These are phyloP conservation scores for Cylindrotheca fusiformis DNA, from an alignment of 108 stramenopile genomes.

Conservation along the genomic window DNA sequence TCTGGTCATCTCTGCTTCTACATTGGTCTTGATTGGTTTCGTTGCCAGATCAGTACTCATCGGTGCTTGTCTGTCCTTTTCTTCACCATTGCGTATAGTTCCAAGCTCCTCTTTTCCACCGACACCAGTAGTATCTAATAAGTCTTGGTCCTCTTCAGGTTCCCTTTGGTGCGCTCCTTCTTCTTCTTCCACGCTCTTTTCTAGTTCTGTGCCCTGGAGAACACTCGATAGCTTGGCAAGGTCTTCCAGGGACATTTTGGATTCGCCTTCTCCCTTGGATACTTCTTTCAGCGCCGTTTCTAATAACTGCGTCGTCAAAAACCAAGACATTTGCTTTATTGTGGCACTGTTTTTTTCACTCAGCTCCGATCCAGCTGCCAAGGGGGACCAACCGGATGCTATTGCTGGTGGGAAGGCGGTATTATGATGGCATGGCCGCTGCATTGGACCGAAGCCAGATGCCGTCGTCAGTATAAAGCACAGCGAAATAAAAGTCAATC, in stretches of 20 bases:
- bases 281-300: slow-evolving; percentile 20
- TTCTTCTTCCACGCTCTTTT: too few species aligned
- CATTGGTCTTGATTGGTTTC: too few species aligned
- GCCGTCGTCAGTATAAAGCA: not conserved
- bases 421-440: not conserved
- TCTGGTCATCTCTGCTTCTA: too few species aligned
- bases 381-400: not conserved
- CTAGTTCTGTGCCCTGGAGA: slow-evolving; percentile 1
- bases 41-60: too few species aligned
- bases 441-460: not conserved
- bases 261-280: slow-evolving; percentile 14
- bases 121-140: too few species aligned
- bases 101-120: too few species aligned
- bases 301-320: slow-evolving; percentile 11
- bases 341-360: not conserved
- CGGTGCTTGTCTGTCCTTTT: too few species aligned
- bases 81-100: too few species aligned
- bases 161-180: too few species aligned
- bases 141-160: too few species aligned
- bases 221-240: slow-evolving; percentile 5
- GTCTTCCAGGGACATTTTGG: slow-evolving; percentile 16
- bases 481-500: too few species aligned
- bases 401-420: not conserved
- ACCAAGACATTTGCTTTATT: slow-evolving; percentile 16
- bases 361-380: not conserved